Percentiles rank a stretch among this genome's conserved stretches.
Conservation (phyloP, 2,329 filamentous ascomycete genomes). For the Neonectria punicea region DNA sequence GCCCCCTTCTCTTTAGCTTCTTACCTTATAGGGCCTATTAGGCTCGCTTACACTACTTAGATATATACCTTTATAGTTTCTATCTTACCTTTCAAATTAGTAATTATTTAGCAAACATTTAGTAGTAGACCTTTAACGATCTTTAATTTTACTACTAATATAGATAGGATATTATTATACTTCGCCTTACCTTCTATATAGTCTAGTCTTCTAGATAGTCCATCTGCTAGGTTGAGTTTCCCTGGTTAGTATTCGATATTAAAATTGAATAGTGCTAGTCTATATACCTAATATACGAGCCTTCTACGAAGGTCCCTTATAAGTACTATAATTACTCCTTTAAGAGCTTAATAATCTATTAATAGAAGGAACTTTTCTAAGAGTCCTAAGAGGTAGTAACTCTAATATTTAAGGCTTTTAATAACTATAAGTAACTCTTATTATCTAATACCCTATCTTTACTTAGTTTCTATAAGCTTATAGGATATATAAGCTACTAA, state of each 20-base stretch:
- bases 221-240: background rate
- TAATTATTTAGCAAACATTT: background rate
- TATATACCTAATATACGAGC: background rate
- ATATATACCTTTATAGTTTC: no score
- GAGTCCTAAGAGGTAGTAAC: no score
- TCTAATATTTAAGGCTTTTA: no score
- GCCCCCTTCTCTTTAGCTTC: background rate
- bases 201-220: background rate
- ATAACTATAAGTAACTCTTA: background rate
- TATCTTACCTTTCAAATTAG: no score
- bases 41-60: background rate
- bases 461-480: background rate
- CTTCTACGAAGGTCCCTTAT: background rate
- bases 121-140: background rate
- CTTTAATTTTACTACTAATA: background rate
- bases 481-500: background rate
- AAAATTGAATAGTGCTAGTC: background rate
- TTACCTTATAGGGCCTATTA: background rate
- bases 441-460: background rate
- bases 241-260: background rate
- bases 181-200: background rate
- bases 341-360: background rate
- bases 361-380: no score
- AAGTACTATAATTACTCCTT: background rate
- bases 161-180: background rate